These are phyloP conservation scores for Phylloboletellus chloephorus DNA, from an alignment of 1,284 basidiomycete genomes.

Conservation along the genomic window DNA sequence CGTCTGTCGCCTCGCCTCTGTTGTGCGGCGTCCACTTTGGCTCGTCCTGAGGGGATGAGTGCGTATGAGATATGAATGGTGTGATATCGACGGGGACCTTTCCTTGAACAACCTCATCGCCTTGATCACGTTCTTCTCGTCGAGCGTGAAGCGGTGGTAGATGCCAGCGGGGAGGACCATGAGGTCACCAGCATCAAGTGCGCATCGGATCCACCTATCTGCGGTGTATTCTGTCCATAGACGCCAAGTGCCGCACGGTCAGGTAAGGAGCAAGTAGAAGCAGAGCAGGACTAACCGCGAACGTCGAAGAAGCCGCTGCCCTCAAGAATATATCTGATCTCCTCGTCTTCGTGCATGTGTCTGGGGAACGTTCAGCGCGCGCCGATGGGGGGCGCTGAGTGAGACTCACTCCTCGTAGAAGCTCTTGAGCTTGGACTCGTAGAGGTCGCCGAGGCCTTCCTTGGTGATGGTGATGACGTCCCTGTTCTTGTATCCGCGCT, in stretches of 20 bases:
- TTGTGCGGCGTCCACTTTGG: conserved; percentile 82
- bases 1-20: conserved; percentile 56
- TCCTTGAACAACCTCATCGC: conserved; percentile 78
- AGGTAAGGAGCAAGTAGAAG: background rate
- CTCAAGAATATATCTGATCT: conserved; percentile 79
- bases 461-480: conserved; percentile 73
- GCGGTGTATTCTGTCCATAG: conserved; percentile 41
- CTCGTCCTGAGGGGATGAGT: conserved; percentile 57
- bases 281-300: conserved; percentile 45
- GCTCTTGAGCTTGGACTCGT: conserved; percentile 71
- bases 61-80: background rate
- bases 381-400: too few relatives aligned
- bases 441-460: conserved; percentile 69
- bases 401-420: conserved; percentile 74
- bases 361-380: conserved; percentile 34
- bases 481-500: conserved; percentile 72
- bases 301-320: conserved; percentile 86
- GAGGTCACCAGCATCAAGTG: conserved; percentile 65
- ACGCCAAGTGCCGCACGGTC: background rate
- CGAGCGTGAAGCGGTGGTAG: conserved; percentile 84
- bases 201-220: conserved; percentile 71
- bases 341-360: conserved; percentile 89
- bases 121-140: conserved; percentile 61
- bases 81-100: conserved; percentile 8
- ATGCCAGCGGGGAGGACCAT: conserved; percentile 73